These are phyloP conservation scores for Coemansia sp. DNA, from an alignment of 371 early-diverging fungal species.

Conservation along the genomic window DNA sequence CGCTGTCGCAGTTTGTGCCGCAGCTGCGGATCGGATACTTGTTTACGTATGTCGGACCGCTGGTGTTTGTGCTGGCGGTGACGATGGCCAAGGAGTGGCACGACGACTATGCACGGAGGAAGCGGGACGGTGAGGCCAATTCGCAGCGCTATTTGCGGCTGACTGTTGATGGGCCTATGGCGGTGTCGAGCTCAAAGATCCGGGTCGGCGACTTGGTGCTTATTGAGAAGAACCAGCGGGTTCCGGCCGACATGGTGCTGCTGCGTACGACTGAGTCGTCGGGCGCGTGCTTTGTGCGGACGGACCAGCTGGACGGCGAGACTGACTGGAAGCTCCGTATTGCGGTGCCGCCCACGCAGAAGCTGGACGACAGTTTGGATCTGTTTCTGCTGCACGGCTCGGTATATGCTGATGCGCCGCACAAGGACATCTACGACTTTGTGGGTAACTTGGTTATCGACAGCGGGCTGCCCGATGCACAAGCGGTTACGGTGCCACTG, in stretches of 20 bases:
- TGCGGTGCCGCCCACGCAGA: conserved; percentile 80
- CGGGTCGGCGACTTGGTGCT: conserved; percentile 93
- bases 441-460: conserved; percentile 76
- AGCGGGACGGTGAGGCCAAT: conserved; percentile 93
- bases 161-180: conserved; percentile 57
- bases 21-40: conserved; percentile 82
- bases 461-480: conserved; percentile 13
- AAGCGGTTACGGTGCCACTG: conserved; percentile 58
- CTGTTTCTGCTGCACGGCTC: conserved; percentile 64
- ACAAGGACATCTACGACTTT: conserved; percentile 96
- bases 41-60: conserved; percentile 93
- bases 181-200: conserved; percentile 81
- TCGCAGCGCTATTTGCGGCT: conserved; percentile 74
- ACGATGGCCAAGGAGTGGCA: conserved; percentile 95
- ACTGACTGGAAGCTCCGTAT: conserved; percentile 98
- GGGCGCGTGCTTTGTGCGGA: conserved; percentile 96
- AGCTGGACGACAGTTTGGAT: conserved; percentile 60
- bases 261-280: conserved; percentile 80
- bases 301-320: conserved; percentile 99
- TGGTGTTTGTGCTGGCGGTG: conserved; percentile 90
- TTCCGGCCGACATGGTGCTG: conserved; percentile 92
- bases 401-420: conserved; percentile 91
- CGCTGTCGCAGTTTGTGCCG: conserved; percentile 91
- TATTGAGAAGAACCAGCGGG: conserved; percentile 89
- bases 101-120: conserved; percentile 92